Base-by-base conservation (phyloP, 306 rosid species). In the Rosa rugosa region DNA sequence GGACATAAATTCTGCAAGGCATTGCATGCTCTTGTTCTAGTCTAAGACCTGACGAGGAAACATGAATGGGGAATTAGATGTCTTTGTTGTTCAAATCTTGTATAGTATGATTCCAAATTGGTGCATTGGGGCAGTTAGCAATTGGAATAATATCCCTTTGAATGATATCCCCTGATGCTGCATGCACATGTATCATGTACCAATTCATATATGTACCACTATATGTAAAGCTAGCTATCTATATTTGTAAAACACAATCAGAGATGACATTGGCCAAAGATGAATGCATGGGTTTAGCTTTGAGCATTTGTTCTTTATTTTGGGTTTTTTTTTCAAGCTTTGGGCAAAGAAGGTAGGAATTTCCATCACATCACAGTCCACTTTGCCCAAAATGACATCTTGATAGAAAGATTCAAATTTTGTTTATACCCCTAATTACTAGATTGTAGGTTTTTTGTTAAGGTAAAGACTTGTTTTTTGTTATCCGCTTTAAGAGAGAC, bases 21-120 rank as follows among this genome's bases (percentile, higher is more conserved):
- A 11, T 4, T 31, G 69, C 41, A 27, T 64, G 69, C 69, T 64
- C 18, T 60, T 60, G 17, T 60, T 60, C 8, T 25, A 60, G 66
- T 25, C 38, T 11, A 4, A 60, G 66, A 23, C 66, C 8, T 17
- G 10, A 45, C 5, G 63, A 53, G 62, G 75, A 71, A 71, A 49
- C 65, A 51, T 36, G 76, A 72, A 72, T 36, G 78, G 69, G 42
- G 78, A 59, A 56, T 75, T 75, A 64, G 78, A 9, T 42, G 71
- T 59, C 78, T 23, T 16, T 57, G 53, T 41, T 41, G 69, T 4
- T 44, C 27, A 44, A 57, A 42, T 51, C 77, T 41, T 46, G 44
- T 20, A 38, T 74, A 4, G 16, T 75, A 59, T 27, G 78, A 75
- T 75, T 57, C 78, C 78, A 75, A 59, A 59, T 42, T 42, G 25